Base-by-base conservation (phyloP, 768 basidiomycete species). In the Exidia glandulosa region DNA sequence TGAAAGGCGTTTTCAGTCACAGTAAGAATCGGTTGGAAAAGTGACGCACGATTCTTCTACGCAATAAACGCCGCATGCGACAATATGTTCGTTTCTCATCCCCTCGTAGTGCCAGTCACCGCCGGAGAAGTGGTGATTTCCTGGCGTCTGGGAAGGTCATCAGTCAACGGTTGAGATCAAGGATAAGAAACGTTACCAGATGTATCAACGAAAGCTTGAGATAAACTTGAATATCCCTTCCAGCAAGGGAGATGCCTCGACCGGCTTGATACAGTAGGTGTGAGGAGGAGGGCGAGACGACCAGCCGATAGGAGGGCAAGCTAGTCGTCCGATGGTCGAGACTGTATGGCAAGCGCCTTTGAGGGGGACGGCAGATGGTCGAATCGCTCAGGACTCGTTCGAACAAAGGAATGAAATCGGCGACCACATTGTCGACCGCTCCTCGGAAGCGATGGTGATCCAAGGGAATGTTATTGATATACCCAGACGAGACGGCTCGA, bases 391-490 rank as follows among this genome's bases (percentile, higher is more conserved):
- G 63, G 7, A 65, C 63, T 30, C 59, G 48, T 34, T 73, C 65
- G 68, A 70, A 73, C 5, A 72, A 60, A 3, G 73, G 72, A 48
- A 75, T 66, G 37, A 72, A 63, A n/a, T 47, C 57, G 1, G 56
- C 62, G 54, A 74, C 68, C 45, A 72, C 60, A 9, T 66, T 27
- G 55, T 59, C 3, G 31, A 45, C 14, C 27, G 32, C 59, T 60
- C 41, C 33, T 31, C 41, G 30, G 56, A 57, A 56, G 62, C 58
- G 36, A 62, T n/a, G 6, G 33, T 4, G 52, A n/a, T 60, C 57
- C 5, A 60, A 62, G 50, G 64, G 61, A 12, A 67, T 32, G 48
- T 67, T 67, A 57, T 67, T 67, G 61, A 66, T 65, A 55, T 67
- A 64, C 19, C 41, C 16, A 19, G 16, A 23, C 41, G 19, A 23